Base-by-base conservation (phyloP, 805 yeast genomes). In the Barnettozyma siamensis region DNA sequence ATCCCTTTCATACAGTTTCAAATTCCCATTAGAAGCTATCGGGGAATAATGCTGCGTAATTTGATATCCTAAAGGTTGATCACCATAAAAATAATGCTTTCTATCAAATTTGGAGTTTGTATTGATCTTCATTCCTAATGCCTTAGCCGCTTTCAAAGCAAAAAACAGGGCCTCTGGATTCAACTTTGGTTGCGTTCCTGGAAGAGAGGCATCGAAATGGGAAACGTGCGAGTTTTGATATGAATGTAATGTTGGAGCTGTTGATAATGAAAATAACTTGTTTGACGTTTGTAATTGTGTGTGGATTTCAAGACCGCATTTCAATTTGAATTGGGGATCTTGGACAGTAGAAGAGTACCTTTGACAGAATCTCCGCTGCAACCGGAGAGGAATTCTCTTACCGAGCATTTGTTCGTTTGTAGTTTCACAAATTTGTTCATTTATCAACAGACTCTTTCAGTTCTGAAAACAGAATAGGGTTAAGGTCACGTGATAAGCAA, bases 41-140 rank as follows among this genome's bases (percentile, higher is more conserved):
- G 98, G 97, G 28, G 72, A 71, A 58, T 75, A 87, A 55, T 78
- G 85, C 62, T 93, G 99, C 0, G 99, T 93, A 37, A 93, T 83
- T 59, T 93, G 99, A 62, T 88, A 93, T 1, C 99, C 99, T 40
- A 84, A 63, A 0, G 99, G 99, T 59, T 93, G 98, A 60, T 93
- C 99, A 1, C 89, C 91, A 60, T 93, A 93, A 61, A 93, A 88
- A 60, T 93, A 93, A 59, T 93, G 99, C 61, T 93, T 93, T 50
- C 99, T 69, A 57, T 93, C 99, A 60, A 93, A 93, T 1, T 80
- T 67, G 1, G 91, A 83, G 7, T 55, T 48, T 0, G 61, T 48
- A 43, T 75, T 75, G 13, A 93, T 70, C 0, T 67, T 57, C 44
- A 87, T 75, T 27, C 81, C 70, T 39, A 89, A 61, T 0, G 93